Percentiles rank a stretch among this genome's conserved stretches.
Evolutionary conservation across 805 yeast species (phyloP).

Genomic region (Barnettozyma sp.): DNA sequence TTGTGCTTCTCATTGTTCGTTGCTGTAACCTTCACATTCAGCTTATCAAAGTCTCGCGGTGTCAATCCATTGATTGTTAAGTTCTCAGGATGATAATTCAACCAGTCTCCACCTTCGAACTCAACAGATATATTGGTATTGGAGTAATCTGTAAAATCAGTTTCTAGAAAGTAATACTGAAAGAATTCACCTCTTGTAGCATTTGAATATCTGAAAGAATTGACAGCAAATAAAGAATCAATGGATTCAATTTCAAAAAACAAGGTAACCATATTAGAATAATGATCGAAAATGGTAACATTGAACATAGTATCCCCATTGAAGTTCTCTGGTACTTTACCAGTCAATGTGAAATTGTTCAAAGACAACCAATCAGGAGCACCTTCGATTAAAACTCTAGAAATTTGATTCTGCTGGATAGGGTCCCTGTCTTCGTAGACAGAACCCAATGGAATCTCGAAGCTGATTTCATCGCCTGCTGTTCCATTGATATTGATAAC

Average conservation of each 20-base stretch:
- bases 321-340: conserved; percentile 46
- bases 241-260: conserved; percentile 51
- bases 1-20: conserved; percentile 30
- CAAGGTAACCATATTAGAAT: conserved; percentile 51
- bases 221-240: conserved; percentile 48
- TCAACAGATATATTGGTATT: conserved; percentile 42
- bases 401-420: conserved; percentile 46
- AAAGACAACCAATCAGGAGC: conserved; percentile 59
- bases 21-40: conserved; percentile 37
- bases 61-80: conserved; percentile 64
- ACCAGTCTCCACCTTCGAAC: conserved; percentile 50
- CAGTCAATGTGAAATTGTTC: conserved; percentile 39
- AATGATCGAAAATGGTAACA: conserved; percentile 51
- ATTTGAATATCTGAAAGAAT: conserved; percentile 48
- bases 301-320: conserved; percentile 37
- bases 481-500: conserved; percentile 62
- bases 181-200: conserved; percentile 63
- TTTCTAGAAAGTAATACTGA: conserved; percentile 44
- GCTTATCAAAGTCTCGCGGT: conserved; percentile 40
- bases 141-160: conserved; percentile 50
- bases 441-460: conserved; percentile 53
- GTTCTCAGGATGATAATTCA: conserved; percentile 51
- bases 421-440: conserved; percentile 57
- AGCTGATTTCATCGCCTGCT: conserved; percentile 44
- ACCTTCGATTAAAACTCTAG: conserved; percentile 38